Evolutionary conservation across 1,284 basidiomycete species (phyloP).

Genomic region (Lignosus rhinocerotis): DNA sequence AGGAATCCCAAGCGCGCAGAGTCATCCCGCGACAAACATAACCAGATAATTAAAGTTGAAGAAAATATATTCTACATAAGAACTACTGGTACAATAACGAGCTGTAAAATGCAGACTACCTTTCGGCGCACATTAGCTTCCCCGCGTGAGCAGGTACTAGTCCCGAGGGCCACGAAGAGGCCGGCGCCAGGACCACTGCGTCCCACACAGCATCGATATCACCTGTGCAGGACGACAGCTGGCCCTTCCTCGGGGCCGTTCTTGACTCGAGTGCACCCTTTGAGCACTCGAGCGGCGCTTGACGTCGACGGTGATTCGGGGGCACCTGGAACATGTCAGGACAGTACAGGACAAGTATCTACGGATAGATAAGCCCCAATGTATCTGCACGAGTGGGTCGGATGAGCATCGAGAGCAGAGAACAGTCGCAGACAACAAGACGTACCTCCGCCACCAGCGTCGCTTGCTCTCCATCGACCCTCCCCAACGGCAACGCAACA

Average conservation of each 20-base stretch:
- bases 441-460: too few relatives aligned
- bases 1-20: not conserved
- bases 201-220: not conserved
- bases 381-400: not conserved
- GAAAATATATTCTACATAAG: too few relatives aligned
- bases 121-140: constrained; percentile 17
- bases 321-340: not conserved
- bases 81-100: too few relatives aligned
- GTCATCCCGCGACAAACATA: too few relatives aligned
- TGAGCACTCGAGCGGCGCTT: not conserved
- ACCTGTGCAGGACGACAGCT: not conserved
- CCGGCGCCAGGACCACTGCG: constrained; percentile 12
- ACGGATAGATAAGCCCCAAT: not conserved
- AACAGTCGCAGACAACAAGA: too few relatives aligned
- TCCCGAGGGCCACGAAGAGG: constrained; percentile 18
- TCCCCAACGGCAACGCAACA: too few relatives aligned
- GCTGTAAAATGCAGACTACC: too few relatives aligned
- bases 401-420: too few relatives aligned
- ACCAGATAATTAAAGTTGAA: too few relatives aligned
- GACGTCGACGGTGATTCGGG: not conserved
- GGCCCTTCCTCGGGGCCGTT: constrained; percentile 11
- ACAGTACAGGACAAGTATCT: not conserved
- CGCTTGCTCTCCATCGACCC: too few relatives aligned
- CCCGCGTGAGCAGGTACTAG: constrained; percentile 10
- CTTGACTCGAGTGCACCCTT: not conserved